Conservation (phyloP, 495 filamentous ascomycete genomes). For the Cladorrhinum samala region DNA sequence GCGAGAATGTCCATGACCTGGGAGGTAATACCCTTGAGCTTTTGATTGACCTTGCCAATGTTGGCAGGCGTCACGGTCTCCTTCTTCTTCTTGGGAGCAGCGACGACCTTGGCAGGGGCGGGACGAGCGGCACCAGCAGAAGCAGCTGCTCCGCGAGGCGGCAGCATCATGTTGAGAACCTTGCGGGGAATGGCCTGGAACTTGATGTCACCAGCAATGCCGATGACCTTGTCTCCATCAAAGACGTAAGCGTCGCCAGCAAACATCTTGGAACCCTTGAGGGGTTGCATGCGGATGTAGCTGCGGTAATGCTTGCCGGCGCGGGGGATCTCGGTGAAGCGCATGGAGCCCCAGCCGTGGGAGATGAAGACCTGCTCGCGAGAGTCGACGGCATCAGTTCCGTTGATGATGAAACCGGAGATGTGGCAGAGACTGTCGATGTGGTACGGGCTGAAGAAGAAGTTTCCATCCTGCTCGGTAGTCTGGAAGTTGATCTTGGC, state of each 20-base stretch:
- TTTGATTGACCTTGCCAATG: constrained; percentile 39
- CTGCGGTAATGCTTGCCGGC: constrained; percentile 60
- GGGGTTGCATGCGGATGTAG: constrained; percentile 62
- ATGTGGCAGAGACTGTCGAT: constrained; percentile 64
- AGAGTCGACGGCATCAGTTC: constrained; percentile 64
- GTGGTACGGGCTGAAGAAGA: constrained; percentile 63
- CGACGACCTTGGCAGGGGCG: constrained; percentile 34
- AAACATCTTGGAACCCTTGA: constrained; percentile 46
- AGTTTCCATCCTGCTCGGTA: constrained; percentile 53
- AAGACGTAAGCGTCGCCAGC: constrained; percentile 61
- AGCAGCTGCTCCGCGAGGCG: constrained; percentile 47
- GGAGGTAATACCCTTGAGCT: constrained; percentile 31
- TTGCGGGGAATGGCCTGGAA: constrained; percentile 63
- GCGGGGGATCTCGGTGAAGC: constrained; percentile 58
- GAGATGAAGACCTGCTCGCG: constrained; percentile 68
- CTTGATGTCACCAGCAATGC: constrained; percentile 47
- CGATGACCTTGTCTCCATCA: constrained; percentile 56
- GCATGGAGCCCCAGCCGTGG: constrained; percentile 74
- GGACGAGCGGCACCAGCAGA: constrained; percentile 27
- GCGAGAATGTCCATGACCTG: constrained; percentile 58
- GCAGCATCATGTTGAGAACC: constrained; percentile 60
- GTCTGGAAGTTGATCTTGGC: constrained; percentile 61
- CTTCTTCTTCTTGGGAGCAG: constrained; percentile 35
- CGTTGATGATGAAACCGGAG: constrained; percentile 77
- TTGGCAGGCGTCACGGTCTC: constrained; percentile 36